Base-by-base conservation (phyloP, 2,329 filamentous ascomycete species). In the Claviceps sp. region DNA sequence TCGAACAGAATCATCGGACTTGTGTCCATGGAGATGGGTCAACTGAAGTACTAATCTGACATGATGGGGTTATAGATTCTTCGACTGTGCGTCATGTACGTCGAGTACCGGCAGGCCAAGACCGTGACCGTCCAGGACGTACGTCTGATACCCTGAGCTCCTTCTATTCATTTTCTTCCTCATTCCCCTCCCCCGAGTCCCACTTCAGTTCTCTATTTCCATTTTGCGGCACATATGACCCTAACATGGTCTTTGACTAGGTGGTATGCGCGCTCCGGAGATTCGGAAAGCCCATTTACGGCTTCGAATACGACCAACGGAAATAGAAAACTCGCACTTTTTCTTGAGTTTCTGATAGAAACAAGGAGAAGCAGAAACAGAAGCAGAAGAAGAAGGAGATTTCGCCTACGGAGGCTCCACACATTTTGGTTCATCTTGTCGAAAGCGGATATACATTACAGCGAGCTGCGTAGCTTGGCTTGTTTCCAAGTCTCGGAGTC, bases 61-160 rank as follows among this genome's bases (percentile, higher is more conserved):
- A 22, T 6, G 38, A 10, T 34, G 30, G 30, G 30, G 30, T 11
- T 40, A 14, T 50, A 82, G 80, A 74, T 84, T 1, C 59, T 85
- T 0, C 56, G 58, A 0, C 71, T 77, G 42, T 76, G 72, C 5
- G 68, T 75, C 0, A 63, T 66, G 0, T 80, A 76, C 24, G 68
- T 73, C 0, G 81, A 85, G 10, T 69, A 84, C 48, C 62, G 74
- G 0, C 65, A 70, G 0, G 68, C 75, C 0, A 85, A 85, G 65
- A 87, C 84, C 0, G 71, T 87, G 0, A 84, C 80, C 0, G 70
- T 80, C 0, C 65, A 70, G 0, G 84, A 87, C 57, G 83, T 84
- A 60, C 62, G 74, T 53, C 17, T 41, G 30, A 34, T 11, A 10
- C 30, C 30, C 16, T 47, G 10, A 22, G 2, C 16, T 16, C 4